A percentile compares a stretch with the other conserved stretches of the same genome.
Evolutionary conservation across 129 eudicot species (phyloP).

Genomic region (Tagetes patula): DNA sequence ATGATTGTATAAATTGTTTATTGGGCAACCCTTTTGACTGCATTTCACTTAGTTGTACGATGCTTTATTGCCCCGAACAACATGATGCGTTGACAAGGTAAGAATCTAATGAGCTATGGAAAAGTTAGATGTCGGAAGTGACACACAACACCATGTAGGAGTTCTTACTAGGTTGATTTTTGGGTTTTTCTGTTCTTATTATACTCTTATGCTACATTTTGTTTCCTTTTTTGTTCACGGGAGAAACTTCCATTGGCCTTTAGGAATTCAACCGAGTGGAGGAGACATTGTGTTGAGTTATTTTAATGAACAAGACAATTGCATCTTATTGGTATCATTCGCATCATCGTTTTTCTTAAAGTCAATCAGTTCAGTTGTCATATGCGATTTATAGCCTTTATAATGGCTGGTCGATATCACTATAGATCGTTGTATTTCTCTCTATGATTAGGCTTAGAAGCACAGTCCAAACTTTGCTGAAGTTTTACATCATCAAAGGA

Average conservation of each 20-base stretch:
- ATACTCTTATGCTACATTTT: background rate
- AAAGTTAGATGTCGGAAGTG: slow-evolving; percentile 3
- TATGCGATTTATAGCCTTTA: background rate
- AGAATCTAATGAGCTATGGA: slow-evolving; percentile 9
- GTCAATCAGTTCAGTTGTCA: background rate
- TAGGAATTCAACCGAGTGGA: slow-evolving; percentile 10
- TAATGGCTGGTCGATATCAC: background rate
- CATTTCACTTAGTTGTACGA: background rate
- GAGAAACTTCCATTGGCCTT: background rate
- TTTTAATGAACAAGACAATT: background rate
- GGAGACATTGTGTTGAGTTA: slow-evolving; percentile 19
- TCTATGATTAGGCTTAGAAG: background rate
- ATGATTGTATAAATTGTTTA: slow-evolving; percentile 4
- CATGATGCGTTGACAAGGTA: background rate
- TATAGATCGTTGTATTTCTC: background rate
- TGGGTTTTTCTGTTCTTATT: background rate
- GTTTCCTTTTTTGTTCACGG: background rate
- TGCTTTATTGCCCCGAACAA: slow-evolving; percentile 1
- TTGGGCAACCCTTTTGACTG: background rate
- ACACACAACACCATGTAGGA: slow-evolving; percentile 16
- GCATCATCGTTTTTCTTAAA: background rate
- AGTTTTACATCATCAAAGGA: background rate
- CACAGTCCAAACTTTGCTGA: background rate
- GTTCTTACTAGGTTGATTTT: slow-evolving; percentile 6
- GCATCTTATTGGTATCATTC: background rate